A percentile compares a stretch with the other conserved stretches of the same genome.
These are phyloP conservation scores for Colletotrichum sp. DNA, from an alignment of 2,329 filamentous ascomycete genomes.

Conservation along the genomic window DNA sequence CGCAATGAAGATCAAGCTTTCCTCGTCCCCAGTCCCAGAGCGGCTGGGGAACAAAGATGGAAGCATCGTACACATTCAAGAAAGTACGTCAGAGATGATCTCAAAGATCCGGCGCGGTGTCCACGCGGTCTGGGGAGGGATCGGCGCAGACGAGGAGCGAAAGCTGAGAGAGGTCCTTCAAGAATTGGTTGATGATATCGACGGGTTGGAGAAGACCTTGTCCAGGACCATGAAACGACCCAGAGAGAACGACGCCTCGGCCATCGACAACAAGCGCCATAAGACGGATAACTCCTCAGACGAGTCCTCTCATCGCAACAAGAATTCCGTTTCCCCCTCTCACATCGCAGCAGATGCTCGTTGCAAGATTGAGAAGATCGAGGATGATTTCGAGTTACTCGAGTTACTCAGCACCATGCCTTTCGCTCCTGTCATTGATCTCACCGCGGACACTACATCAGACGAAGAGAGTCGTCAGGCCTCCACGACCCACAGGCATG, in stretches of 20 bases:
- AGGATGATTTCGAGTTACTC: not conserved
- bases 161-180: too few species aligned
- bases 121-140: too few species aligned
- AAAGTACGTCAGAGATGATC: too few species aligned
- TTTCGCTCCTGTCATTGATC: not conserved
- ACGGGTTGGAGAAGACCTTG: not conserved
- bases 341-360: fast-evolving
- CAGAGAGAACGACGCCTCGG: fast-evolving
- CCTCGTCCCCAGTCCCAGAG: too few species aligned
- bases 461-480: not conserved
- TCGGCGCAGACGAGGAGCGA: too few species aligned
- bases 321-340: fast-evolving
- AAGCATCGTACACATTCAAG: too few species aligned
- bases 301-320: fast-evolving
- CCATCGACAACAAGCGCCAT: not conserved
- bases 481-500: fast-evolving
- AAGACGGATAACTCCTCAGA: fast-evolving
- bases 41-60: too few species aligned
- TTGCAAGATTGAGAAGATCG: not conserved
- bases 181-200: too few species aligned
- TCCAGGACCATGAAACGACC: fast-evolving
- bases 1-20: too few species aligned
- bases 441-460: not conserved
- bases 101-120: too few species aligned
- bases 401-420: fast-evolving